These are phyloP conservation scores for Trypanosoma mega DNA, from an alignment of 208 protist genomes.

Conservation along the genomic window DNA sequence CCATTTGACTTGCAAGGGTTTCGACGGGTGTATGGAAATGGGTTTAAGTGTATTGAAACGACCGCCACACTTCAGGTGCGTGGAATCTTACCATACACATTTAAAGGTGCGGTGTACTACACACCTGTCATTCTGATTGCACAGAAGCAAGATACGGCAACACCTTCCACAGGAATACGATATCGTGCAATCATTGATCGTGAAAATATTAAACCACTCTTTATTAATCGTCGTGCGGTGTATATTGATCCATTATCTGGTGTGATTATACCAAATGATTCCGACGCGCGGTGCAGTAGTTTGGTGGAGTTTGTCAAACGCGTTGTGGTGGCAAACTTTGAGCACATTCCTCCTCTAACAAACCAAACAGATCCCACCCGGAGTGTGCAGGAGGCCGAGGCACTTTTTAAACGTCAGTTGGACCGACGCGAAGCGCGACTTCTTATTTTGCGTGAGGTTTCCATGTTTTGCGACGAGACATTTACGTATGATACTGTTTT, in stretches of 20 bases:
- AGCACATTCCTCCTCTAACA: conserved; percentile 53
- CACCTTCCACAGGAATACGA: conserved; percentile 17
- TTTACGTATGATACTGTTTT: conserved; percentile 18
- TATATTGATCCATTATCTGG: conserved; percentile 74
- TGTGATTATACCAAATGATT: conserved; percentile 47
- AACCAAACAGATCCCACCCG: not conserved
- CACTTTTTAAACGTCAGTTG: conserved; percentile 11
- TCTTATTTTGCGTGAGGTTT: conserved; percentile 18
- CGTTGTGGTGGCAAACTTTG: conserved; percentile 61
- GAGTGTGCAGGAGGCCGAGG: not conserved
- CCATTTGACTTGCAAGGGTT: conserved; percentile 54
- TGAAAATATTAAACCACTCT: conserved; percentile 37
- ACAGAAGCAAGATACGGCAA: conserved; percentile 11
- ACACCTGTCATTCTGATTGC: conserved; percentile 71
- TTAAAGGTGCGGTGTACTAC: conserved; percentile 59
- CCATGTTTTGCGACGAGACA: conserved; percentile 13
- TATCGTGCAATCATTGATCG: conserved; percentile 63
- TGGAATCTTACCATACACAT: conserved; percentile 70
- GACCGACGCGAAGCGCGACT: not conserved
- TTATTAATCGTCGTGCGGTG: conserved; percentile 56
- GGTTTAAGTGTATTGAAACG: conserved; percentile 56
- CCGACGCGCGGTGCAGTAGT: conserved; percentile 26
- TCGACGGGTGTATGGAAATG: conserved; percentile 47
- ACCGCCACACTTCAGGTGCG: conserved; percentile 48
- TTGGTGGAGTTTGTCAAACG: conserved; percentile 42